Conservation (phyloP, 2,329 filamentous ascomycete species). For the Sclerotiophoma versabilis region DNA sequence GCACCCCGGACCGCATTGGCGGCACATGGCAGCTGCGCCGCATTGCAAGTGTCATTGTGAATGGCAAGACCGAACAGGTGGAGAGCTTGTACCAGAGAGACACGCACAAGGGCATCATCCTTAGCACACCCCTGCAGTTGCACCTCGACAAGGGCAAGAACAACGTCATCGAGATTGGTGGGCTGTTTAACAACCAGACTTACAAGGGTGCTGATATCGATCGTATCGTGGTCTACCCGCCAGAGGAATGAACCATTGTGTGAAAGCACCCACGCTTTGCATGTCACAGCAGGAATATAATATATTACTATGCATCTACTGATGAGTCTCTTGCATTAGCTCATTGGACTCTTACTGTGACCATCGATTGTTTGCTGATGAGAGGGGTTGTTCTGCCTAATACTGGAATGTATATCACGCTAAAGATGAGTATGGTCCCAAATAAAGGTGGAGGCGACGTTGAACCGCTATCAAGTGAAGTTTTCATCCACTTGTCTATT, state of each 20-base stretch:
- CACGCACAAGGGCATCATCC: constrained; percentile 66
- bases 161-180: constrained; percentile 66
- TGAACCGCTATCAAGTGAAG: no score
- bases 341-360: no score
- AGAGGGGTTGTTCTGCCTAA: no score
- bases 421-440: no score
- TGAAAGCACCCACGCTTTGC: no score
- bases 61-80: constrained; percentile 58
- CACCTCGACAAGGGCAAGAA: constrained; percentile 62
- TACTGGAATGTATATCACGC: no score
- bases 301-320: no score
- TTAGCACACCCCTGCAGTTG: constrained; percentile 64
- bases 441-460: no score
- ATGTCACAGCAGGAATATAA: no score
- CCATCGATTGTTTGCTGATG: no score
- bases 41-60: constrained; percentile 67
- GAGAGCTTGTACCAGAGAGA: constrained; percentile 63
- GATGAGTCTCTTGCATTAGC: no score
- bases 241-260: constrained; percentile 51
- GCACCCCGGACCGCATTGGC: constrained; percentile 65
- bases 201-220: constrained; percentile 67
- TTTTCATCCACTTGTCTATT: no score
- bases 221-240: constrained; percentile 66
- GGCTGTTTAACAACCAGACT: constrained; percentile 63
- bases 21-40: constrained; percentile 67